Evolutionary conservation across 139 green algal species (phyloP), one percentile per base, ranked within the genome.

Genomic region (Chlorella vulgaris): DNA sequence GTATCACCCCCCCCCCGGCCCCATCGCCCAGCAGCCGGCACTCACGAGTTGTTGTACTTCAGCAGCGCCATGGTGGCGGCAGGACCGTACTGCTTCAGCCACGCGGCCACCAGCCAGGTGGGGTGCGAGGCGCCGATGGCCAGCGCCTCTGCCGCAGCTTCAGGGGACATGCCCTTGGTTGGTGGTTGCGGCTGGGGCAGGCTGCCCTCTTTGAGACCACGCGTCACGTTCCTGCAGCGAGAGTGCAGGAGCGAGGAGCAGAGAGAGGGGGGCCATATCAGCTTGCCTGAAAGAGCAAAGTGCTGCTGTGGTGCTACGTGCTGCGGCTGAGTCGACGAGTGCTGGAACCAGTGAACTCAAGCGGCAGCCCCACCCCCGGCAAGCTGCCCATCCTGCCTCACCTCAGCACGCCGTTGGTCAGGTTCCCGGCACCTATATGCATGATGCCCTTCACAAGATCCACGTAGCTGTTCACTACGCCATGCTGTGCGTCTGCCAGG

Each of bases 51-150:
- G 89, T 98, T 98, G 43, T 43, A 63, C 29, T 81, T 24, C 81
- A 98, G 85, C 50, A 98, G 85, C 67, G 40, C 74, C 35, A 88
- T 22, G 0, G 91, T 84, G 28, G 84, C 87, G 7, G 84, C 66
- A 1, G 66, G 29, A 8, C 92, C 91, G 61, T 91, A 93, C 26
- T 83, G 78, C 43, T 79, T 29, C 42, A 96, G 62, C 94, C 94
- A 98, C 29, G 89, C 73, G 18, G 66, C 18, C 53, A 96, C 91
- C 79, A 98, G 82, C 94, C 94, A 98, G 24, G 79, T 88, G 40
- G 93, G 93, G 81, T 96, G 93, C 35, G 83, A 92, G 74, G 84
- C 58, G 24, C 62, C 68, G 0, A 92, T 8, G 0, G 62, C 88
- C 63, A 92, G 50, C n/a, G 73, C 58, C 3, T 88, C 79, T 1